A percentile compares a stretch with the other conserved stretches of the same genome.
Conservation (phyloP, 1,284 basidiomycete species). For the Pseudozyma sp. region DNA sequence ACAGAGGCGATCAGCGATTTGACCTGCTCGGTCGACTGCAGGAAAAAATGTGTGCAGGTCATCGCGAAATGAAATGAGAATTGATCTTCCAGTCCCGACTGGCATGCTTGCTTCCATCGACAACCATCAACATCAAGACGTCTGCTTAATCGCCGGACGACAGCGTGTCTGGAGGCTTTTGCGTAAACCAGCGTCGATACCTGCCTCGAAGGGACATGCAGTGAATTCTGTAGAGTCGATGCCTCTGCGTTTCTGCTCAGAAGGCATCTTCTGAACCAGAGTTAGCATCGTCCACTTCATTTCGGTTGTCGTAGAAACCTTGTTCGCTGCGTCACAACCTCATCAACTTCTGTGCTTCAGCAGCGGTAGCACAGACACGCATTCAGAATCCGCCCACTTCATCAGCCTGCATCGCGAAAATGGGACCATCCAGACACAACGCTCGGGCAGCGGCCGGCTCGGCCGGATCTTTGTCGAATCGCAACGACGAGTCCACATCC, state of each 20-base stretch:
- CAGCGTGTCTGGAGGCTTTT: no score
- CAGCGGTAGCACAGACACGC: conserved; percentile 6
- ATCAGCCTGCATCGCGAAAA: conserved; percentile 1
- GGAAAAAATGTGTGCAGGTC: not conserved
- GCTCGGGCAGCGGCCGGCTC: conserved; percentile 18
- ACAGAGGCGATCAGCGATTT: conserved; percentile 9
- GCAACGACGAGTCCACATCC: conserved; percentile 14
- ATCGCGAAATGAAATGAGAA: conserved; percentile 1
- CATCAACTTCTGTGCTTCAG: not conserved
- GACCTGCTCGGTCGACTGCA: not conserved
- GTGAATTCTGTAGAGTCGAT: conserved; percentile 4
- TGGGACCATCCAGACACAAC: conserved; percentile 45
- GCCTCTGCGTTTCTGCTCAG: conserved; percentile 4
- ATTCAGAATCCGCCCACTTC: not conserved
- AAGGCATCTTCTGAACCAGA: conserved; percentile 10
- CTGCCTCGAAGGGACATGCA: conserved; percentile 14
- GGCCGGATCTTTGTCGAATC: conserved; percentile 16
- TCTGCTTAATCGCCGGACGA: no score
- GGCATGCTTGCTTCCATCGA: not conserved
- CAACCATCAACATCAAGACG: conserved; percentile 9
- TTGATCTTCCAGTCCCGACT: not conserved
- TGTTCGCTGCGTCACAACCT: conserved; percentile 11
- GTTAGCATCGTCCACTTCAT: conserved; percentile 21
- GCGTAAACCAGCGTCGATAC: not conserved
- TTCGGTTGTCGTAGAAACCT: conserved; percentile 13